Conservation (phyloP, 306 rosid genomes). For the Lathyrus tuberosus region DNA sequence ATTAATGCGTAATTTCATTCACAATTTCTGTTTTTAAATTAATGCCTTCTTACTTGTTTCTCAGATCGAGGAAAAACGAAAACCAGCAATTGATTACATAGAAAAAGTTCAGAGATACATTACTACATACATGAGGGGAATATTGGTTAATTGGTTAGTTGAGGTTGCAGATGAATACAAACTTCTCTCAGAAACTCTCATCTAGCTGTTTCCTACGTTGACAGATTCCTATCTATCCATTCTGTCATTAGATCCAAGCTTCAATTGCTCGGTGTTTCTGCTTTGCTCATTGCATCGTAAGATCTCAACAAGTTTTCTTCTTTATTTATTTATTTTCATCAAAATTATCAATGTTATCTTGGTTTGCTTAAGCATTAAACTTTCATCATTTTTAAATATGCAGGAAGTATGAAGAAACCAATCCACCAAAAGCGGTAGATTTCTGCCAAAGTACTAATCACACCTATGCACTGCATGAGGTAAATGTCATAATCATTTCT, state of each 20-base stretch:
- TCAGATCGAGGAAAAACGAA: too few relatives aligned
- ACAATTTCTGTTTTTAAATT: too few relatives aligned
- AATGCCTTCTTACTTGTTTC: too few relatives aligned
- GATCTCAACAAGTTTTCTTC: background rate
- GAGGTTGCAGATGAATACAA: too few relatives aligned
- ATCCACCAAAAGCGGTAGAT: slow-evolving; percentile 67
- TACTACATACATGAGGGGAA: too few relatives aligned
- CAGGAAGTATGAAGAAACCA: slow-evolving; percentile 88
- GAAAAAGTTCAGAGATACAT: too few relatives aligned
- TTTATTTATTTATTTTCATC: background rate
- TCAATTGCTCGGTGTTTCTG: slow-evolving; percentile 75
- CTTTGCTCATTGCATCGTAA: slow-evolving; percentile 89
- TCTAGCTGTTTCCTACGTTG: slow-evolving; percentile 65
- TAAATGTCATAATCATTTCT: slow-evolving; percentile 1
- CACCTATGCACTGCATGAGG: too few relatives aligned
- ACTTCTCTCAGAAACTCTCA: too few relatives aligned
- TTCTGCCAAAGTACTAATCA: too few relatives aligned
- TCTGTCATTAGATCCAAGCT: slow-evolving; percentile 49
- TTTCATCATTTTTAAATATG: background rate
- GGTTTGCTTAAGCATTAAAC: background rate
- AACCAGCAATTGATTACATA: too few relatives aligned
- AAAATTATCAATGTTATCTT: background rate
- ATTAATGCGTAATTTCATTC: too few relatives aligned
- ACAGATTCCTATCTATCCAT: slow-evolving; percentile 51
- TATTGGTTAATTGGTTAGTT: too few relatives aligned